phyloP scores from a whole-genome alignment of 768 basidiomycete genomes.

The Mycena latifolia region DNA sequence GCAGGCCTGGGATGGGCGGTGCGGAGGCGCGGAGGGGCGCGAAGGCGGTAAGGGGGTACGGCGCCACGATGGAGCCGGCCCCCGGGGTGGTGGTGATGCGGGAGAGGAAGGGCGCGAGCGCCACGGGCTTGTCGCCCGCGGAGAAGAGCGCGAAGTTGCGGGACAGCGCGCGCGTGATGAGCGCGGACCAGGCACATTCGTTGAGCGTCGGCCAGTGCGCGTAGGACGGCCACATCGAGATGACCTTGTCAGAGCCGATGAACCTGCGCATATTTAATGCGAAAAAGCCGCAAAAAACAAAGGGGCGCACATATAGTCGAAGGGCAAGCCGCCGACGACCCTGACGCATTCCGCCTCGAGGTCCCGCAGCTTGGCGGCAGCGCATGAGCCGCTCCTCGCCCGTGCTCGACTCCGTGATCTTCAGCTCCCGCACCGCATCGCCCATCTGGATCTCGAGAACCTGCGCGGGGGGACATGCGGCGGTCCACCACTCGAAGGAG shows the following conservation, averaged over 20 bases:
- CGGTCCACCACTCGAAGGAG: conserved; percentile 25
- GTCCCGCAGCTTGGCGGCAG: conserved; percentile 19
- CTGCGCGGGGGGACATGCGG: conserved; percentile 2
- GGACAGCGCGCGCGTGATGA: conserved; percentile 28
- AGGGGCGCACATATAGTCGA: conserved; percentile 23
- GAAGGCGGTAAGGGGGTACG: conserved; percentile 21
- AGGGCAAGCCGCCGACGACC: conserved; percentile 24
- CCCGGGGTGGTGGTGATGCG: conserved; percentile 12
- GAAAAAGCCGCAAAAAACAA: background rate
- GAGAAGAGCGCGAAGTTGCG: conserved; percentile 30
- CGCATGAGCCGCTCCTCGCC: conserved; percentile 20
- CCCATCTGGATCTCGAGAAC: conserved; percentile 15
- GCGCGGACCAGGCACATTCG: conserved; percentile 26
- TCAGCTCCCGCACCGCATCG: conserved; percentile 4
- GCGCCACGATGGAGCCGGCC: background rate
- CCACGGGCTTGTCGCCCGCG: background rate
- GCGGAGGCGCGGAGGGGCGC: conserved; percentile 12
- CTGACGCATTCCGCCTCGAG: conserved; percentile 24
- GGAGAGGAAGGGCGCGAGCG: conserved; percentile 18
- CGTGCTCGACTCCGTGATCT: conserved; percentile 2
- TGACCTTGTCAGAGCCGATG: conserved; percentile 5
- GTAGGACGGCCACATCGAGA: conserved; percentile 22
- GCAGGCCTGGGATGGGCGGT: conserved; percentile 25
- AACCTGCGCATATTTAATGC: background rate
- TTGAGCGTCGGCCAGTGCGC: conserved; percentile 22